phyloP scores from a whole-genome alignment of 352 stramenopile genomes.

The Globisporangium takayamanum region DNA sequence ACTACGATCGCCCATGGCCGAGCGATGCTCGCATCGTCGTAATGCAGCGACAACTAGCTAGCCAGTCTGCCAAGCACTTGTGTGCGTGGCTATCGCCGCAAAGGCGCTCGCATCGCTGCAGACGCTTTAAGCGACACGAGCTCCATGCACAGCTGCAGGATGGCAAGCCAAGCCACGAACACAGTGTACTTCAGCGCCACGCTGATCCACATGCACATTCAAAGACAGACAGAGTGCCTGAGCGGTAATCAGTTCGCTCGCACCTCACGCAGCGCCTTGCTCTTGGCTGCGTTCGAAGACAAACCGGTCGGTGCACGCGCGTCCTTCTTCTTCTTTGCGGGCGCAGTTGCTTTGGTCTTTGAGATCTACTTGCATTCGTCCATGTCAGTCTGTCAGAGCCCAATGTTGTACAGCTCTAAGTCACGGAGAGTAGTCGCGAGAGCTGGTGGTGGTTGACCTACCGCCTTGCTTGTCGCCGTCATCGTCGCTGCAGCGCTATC shows the following conservation, averaged over 20 bases:
- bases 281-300: constrained; percentile 8
- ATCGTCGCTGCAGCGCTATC: not conserved
- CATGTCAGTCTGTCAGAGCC: not conserved
- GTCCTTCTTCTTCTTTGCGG: not conserved
- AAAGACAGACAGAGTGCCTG: too few species aligned
- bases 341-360: not conserved
- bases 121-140: constrained; percentile 14
- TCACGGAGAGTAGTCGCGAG: not conserved
- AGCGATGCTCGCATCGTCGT: constrained; percentile 7
- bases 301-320: not conserved
- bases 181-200: not conserved
- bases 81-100: constrained; percentile 5
- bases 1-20: constrained; percentile 25
- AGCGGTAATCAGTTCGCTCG: not conserved
- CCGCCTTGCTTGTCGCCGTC: not conserved
- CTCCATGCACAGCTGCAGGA: constrained; percentile 14
- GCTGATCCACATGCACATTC: too few species aligned
- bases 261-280: constrained; percentile 14
- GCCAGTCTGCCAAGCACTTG: not conserved
- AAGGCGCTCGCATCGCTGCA: constrained; percentile 7
- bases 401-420: too few species aligned
- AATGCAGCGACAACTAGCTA: not conserved
- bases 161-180: not conserved
- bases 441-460: not conserved
- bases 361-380: not conserved